Conservation (phyloP, 2,329 filamentous ascomycete genomes). For the Sphaerulina vaccinii region DNA sequence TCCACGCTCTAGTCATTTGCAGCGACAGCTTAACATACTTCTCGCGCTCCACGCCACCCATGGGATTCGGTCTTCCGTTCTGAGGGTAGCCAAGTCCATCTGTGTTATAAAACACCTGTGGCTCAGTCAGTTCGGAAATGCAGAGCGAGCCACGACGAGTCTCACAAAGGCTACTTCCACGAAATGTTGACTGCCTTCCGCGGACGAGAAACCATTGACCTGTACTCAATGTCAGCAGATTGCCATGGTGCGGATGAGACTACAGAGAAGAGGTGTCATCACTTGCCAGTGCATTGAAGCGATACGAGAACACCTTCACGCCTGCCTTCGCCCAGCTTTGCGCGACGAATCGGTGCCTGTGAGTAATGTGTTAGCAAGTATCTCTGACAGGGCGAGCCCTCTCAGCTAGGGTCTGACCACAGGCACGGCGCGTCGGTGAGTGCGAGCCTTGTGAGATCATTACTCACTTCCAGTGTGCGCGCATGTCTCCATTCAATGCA, state of each 20-base stretch:
- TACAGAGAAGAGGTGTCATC: no score
- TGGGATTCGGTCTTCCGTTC: constrained; percentile 25
- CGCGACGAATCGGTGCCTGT: constrained; percentile 23
- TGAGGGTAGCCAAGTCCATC: constrained; percentile 38
- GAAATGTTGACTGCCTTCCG: constrained; percentile 41
- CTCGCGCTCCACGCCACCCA: constrained; percentile 29
- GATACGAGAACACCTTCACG: constrained; percentile 41
- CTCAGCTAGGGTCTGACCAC: no score
- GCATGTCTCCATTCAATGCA: constrained; percentile 27
- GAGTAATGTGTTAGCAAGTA: no score
- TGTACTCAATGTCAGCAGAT: not conserved
- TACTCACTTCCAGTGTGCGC: constrained; percentile 20
- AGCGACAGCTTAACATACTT: constrained; percentile 46
- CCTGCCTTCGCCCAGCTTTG: constrained; percentile 27
- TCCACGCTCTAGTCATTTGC: constrained; percentile 55
- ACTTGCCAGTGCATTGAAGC: constrained; percentile 44
- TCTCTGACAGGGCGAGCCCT: no score
- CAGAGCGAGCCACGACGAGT: no score
- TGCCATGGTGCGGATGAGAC: not conserved
- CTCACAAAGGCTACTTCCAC: constrained; percentile 55
- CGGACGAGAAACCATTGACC: constrained; percentile 33
- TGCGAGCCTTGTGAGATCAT: no score
- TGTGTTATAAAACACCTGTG: constrained; percentile 56
- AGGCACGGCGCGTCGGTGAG: no score
- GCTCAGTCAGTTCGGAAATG: no score